These are phyloP conservation scores for Physcomitrellopsis africana DNA, from an alignment of 225 moss, liverwort and hornwort species.

Conservation along the genomic window DNA sequence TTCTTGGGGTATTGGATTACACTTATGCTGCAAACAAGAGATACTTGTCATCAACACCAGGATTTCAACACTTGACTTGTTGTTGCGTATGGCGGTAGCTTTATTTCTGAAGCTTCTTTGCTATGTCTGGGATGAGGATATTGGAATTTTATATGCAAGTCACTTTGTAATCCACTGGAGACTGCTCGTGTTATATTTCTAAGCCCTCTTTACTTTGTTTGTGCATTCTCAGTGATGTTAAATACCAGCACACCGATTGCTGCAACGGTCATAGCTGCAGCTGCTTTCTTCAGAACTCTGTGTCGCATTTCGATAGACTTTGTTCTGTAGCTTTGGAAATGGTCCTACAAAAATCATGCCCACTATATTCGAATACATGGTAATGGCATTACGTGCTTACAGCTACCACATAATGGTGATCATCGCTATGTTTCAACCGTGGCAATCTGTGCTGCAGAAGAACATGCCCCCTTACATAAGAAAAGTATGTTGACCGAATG, in stretches of 20 bases:
- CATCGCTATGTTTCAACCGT: too few relatives aligned
- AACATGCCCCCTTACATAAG: too few relatives aligned
- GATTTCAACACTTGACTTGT: slow-evolving; percentile 7
- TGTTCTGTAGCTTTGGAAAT: slow-evolving; percentile 35
- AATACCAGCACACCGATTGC: slow-evolving; percentile 63
- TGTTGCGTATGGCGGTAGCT: background rate
- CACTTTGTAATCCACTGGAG: background rate
- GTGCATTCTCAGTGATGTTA: slow-evolving; percentile 67
- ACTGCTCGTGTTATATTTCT: background rate
- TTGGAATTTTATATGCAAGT: too few relatives aligned
- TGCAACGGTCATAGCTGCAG: slow-evolving; percentile 59
- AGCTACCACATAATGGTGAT: too few relatives aligned
- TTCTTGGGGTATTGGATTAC: background rate
- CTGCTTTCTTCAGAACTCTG: slow-evolving; percentile 52
- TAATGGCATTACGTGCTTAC: too few relatives aligned
- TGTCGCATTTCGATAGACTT: slow-evolving; percentile 48
- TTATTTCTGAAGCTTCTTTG: slow-evolving; percentile 1
- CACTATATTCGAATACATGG: slow-evolving; percentile 1
- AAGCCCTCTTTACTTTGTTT: background rate
- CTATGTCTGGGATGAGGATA: too few relatives aligned
- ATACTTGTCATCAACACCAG: background rate
- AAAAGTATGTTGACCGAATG: too few relatives aligned
- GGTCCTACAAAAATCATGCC: background rate
- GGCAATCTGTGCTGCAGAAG: too few relatives aligned
- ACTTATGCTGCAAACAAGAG: background rate